A percentile compares a stretch with the other conserved stretches of the same genome.
Evolutionary conservation across 768 basidiomycete genomes (phyloP).

Genomic region (Leccinum rimulosum): DNA sequence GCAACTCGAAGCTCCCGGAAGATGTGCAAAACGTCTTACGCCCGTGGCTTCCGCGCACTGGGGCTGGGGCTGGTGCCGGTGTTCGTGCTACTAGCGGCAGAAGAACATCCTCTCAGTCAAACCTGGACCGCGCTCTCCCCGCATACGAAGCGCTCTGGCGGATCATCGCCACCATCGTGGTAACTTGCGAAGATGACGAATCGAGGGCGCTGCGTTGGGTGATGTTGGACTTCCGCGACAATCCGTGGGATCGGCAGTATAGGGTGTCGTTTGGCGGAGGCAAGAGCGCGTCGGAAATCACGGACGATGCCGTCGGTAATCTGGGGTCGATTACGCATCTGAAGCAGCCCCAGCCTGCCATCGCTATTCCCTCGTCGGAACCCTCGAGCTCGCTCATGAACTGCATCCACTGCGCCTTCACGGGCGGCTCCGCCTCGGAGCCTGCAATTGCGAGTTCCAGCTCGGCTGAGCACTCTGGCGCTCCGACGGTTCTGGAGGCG

Average conservation of each 20-base stretch:
- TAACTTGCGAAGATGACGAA: constrained; percentile 28
- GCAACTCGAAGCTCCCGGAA: constrained; percentile 23
- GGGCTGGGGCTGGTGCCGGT: background rate
- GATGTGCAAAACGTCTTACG: constrained; percentile 38
- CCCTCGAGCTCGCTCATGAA: constrained; percentile 9
- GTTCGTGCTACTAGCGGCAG: background rate
- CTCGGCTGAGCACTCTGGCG: constrained; percentile 25
- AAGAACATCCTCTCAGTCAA: constrained; percentile 10
- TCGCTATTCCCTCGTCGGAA: background rate
- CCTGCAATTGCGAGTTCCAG: background rate
- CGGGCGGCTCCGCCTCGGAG: background rate
- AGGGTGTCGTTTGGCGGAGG: constrained; percentile 4
- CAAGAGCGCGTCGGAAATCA: constrained; percentile 22
- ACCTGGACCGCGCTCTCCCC: constrained; percentile 54
- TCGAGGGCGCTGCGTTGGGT: constrained; percentile 17
- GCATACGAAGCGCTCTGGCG: constrained; percentile 65
- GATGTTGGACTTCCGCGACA: constrained; percentile 39
- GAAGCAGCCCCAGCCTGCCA: background rate
- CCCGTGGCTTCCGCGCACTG: constrained; percentile 37
- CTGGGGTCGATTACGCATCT: constrained; percentile 19
- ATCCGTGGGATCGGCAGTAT: constrained; percentile 28
- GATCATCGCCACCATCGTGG: constrained; percentile 48
- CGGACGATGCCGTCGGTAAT: constrained; percentile 14
- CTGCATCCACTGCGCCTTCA: constrained; percentile 14
- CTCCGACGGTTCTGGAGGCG: constrained; percentile 46